Percentiles rank a stretch among this genome's conserved stretches.
These are phyloP conservation scores for Neotropicomus parvogracilis DNA, from an alignment of 1,284 basidiomycete genomes.

Conservation along the genomic window DNA sequence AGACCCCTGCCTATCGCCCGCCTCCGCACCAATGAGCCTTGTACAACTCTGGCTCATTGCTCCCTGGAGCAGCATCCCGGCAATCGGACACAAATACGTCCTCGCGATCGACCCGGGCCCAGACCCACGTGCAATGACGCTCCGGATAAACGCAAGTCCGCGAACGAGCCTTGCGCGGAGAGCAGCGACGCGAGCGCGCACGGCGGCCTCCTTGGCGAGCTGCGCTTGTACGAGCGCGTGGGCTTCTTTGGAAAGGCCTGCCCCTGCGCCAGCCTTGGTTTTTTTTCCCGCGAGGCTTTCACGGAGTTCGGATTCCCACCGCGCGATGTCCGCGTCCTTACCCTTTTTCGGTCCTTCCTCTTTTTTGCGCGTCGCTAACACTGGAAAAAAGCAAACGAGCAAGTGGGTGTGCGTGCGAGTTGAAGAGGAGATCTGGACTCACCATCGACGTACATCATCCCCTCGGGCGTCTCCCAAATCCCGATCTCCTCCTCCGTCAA, in stretches of 20 bases:
- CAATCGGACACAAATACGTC: constrained; percentile 54
- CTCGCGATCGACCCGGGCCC: constrained; percentile 45
- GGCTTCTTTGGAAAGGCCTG: constrained; percentile 77
- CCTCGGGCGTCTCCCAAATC: constrained; percentile 83
- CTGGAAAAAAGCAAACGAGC: constrained; percentile 34
- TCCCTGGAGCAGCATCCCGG: constrained; percentile 61
- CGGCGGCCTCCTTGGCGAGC: constrained; percentile 69
- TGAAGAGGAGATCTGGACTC: constrained; percentile 16
- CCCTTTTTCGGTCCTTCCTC: constrained; percentile 63
- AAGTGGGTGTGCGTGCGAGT: neutral
- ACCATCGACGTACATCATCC: constrained; percentile 78
- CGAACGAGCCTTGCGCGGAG: constrained; percentile 58
- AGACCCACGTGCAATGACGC: constrained; percentile 42
- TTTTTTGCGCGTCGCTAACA: constrained; percentile 60
- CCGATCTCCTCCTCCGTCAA: constrained; percentile 73
- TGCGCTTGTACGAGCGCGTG: constrained; percentile 77
- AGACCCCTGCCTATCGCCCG: constrained; percentile 20
- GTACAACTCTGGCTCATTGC: constrained; percentile 53
- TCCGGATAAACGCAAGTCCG: constrained; percentile 65
- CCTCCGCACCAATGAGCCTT: constrained; percentile 56
- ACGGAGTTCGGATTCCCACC: constrained; percentile 93
- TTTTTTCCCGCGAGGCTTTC: constrained; percentile 80
- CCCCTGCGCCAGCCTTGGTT: constrained; percentile 24
- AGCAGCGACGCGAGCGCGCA: constrained; percentile 56
- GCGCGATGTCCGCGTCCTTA: constrained; percentile 81